A percentile compares a stretch with the other conserved stretches of the same genome.
Conservation (phyloP, 345 rosid species). For the Gossypioides kirkii region DNA sequence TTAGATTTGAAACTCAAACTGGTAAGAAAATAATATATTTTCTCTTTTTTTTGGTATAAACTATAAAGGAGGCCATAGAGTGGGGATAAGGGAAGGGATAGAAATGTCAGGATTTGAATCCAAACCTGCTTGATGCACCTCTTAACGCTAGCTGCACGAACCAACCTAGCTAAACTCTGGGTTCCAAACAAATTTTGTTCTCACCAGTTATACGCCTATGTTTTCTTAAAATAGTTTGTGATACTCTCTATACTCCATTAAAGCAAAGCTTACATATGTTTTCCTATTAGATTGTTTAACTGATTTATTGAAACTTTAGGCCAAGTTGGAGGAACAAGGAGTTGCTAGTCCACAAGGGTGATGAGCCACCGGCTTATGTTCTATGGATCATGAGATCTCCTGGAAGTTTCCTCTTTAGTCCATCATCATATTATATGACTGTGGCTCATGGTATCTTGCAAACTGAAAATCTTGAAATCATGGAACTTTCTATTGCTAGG, state of each 20-base stretch:
- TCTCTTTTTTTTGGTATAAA: background rate
- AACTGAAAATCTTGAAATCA: background rate
- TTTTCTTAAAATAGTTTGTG: background rate
- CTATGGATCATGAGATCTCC: background rate
- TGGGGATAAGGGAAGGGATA: background rate
- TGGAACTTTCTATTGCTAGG: background rate
- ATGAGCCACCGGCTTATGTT: background rate
- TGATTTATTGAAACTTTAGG: background rate
- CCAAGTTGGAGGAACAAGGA: background rate
- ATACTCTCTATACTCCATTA: background rate
- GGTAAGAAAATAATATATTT: slow-evolving; percentile 25
- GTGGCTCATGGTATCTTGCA: background rate
- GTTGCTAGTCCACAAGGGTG: background rate
- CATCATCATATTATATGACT: background rate
- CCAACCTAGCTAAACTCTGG: background rate
- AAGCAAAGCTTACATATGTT: background rate
- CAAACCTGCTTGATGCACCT: background rate
- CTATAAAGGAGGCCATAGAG: background rate
- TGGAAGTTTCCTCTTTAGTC: background rate
- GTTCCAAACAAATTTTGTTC: background rate
- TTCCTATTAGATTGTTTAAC: background rate
- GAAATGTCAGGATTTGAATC: background rate
- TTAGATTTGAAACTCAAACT: slow-evolving; percentile 46
- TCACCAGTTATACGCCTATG: background rate
- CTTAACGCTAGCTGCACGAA: background rate